phyloP scores from a whole-genome alignment of 371 early-diverging fungal species.

The Apophysomyces ossiformis region DNA sequence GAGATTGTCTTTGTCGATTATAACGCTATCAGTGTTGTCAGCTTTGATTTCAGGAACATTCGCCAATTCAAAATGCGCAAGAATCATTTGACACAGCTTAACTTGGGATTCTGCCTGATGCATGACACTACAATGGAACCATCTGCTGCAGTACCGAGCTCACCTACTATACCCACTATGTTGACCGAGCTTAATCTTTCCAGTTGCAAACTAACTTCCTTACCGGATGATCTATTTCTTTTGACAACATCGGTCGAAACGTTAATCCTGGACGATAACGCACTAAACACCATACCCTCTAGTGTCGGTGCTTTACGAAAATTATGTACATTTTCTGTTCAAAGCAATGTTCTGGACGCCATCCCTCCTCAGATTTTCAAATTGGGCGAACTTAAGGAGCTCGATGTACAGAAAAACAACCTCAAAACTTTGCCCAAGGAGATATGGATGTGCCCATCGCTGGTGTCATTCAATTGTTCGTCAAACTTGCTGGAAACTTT shows the following conservation, averaged over 20 bases:
- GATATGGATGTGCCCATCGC: slow-evolving; percentile 82
- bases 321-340: slow-evolving; percentile 63
- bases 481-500: slow-evolving; percentile 72
- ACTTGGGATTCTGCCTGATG: slow-evolving; percentile 20
- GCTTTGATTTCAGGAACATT: slow-evolving; percentile 45
- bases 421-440: slow-evolving; percentile 77
- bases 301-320: slow-evolving; percentile 61
- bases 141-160: slow-evolving; percentile 4
- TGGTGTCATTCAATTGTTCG: slow-evolving; percentile 74
- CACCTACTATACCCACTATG: slow-evolving; percentile 24
- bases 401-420: slow-evolving; percentile 65
- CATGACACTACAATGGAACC: neutral
- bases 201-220: slow-evolving; percentile 70
- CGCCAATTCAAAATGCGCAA: slow-evolving; percentile 52
- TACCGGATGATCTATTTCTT: slow-evolving; percentile 68
- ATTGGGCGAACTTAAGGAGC: slow-evolving; percentile 34
- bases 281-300: slow-evolving; percentile 69
- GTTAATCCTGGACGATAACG: slow-evolving; percentile 74
- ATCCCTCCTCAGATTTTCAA: slow-evolving; percentile 45
- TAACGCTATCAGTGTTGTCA: slow-evolving; percentile 62
- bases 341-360: slow-evolving; percentile 74
- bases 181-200: slow-evolving; percentile 68
- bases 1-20: slow-evolving; percentile 69
- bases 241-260: slow-evolving; percentile 58
- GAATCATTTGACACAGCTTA: slow-evolving; percentile 63